Evolutionary conservation across 441 rosid species (phyloP), one percentile per base, ranked within the genome.

Genomic region (Adansonia grandidieri): DNA sequence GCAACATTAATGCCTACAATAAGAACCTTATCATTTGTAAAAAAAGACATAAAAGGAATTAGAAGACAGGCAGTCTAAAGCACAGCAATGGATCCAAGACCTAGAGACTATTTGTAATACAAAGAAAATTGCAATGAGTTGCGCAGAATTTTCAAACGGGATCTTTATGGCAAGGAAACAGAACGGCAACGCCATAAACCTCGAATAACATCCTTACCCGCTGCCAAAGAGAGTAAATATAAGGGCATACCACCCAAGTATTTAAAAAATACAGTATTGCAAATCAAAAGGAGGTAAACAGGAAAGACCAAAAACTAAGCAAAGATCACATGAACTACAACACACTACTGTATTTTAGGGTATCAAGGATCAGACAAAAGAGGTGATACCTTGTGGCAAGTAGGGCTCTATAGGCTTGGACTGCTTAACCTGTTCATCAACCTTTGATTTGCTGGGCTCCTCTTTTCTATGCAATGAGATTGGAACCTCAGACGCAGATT

Each of bases 391-490:
- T 82, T 84, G 77, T 22, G 69, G 75, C 77, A 81, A 70, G 51
- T 85, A 77, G 3, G 84, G 80, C 68, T 82, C 80, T 51, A 77
- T 32, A 71, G 77, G 65, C 75, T 82, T 84, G 74, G 88, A 71
- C 4, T 58, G 68, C 69, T 82, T 80, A 78, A 72, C 83, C 56
- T 76, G 82, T 57, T 75, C 89, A 78, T 57, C 71, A 45, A 84
- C 69, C 51, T 80, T 73, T 69, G 79, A 74, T 66, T 78, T 84
- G 66, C 73, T 76, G 67, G 78, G 58, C 37, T 73, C 81, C 77
- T 61, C 7, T 14, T 56, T 56, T 76, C 50, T 8, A 32, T 66
- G 58, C 72, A 60, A 20, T 5, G 80, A 65, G 64, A 64, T 68
- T 48, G 44, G 54, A 73, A 56, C 11, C 66, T 15, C 71, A 51